Evolutionary conservation across 1,139 yeast species (phyloP), one percentile per base, ranked within the genome.

Genomic region (Saccharomyces hybrid): DNA sequence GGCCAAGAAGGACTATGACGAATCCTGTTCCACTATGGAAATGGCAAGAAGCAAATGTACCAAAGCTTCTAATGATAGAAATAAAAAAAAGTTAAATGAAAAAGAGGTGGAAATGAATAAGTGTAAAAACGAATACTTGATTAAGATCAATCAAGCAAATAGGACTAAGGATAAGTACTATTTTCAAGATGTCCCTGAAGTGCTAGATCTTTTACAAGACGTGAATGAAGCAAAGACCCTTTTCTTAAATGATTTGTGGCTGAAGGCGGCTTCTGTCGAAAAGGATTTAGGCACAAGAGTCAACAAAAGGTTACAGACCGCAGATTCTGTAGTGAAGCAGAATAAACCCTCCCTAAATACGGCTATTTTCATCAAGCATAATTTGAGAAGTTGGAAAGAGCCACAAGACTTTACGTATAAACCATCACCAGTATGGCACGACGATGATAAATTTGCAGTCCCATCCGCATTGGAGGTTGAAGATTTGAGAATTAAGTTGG

Each of bases 391-490:
- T 24, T 93, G 97, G 97, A 76, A 77, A 50, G 98, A 90, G 64
- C 99, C 98, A 0, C 75, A 75, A 4, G 98, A 93, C 71, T 88
- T 86, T 67, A 79, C 81, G 61, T 95, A 86, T 65, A 80, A 88
- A 61, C 97, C 98, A 0, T 84, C 96, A 46, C 84, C 91, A 34
- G 86, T 95, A 51, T 95, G 99, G 99, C 98, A 91, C 71, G 99
- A 93, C 66, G 97, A 93, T 70, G 96, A 90, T 60, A 76, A 81
- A 50, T 82, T 93, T 73, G 75, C 84, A 14, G 78, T 81, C 1
- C 78, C 79, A 19, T 73, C 75, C 34, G 84, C 81, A 47, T 79
- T 79, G 1, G 93, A 89, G 62, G 75, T 89, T 60, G 78, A 83
- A 16, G 81, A 78, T 52, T 75, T 93, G 66, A 84, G 86, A 65